Base-by-base conservation (phyloP, 768 basidiomycete species). In the Podaxis sp. region DNA sequence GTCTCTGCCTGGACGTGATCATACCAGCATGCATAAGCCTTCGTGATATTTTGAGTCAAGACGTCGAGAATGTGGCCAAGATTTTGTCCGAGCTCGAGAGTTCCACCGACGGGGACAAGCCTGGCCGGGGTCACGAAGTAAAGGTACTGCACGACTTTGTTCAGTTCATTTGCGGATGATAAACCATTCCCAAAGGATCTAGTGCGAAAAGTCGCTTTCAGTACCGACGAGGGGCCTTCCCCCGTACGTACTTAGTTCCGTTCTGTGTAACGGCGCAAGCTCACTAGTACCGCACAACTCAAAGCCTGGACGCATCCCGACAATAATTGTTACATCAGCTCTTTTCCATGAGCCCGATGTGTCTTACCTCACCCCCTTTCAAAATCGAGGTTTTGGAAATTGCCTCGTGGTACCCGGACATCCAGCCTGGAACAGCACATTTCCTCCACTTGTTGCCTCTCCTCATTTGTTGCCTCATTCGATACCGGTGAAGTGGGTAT, bases 351-450 rank as follows among this genome's bases (percentile, higher is more conserved):
- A 75, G 5, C 77, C 69, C 41, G 79, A 80, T 72, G 69, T 3
- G 76, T 33, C 80, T 1, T 80, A 75, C 64, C 80, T 76, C 63
- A 76, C 84, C 19, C 85, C 86, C 11, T 76, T 76, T 65, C 86
- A 88, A 70, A 80, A 87, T 67, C 73, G 79, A 13, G 81, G 78
- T 3, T 86, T 85, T 67, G 81, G 83, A 38, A 72, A 74, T 53
- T 75, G 74, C 33, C 79, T 86, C 24, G 78, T 80, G 1, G 80
- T 87, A 15, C 85, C 85, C 4, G 72, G 71, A 41, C 75, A 83
- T 65, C 75, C 78, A 2, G 74, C 73, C 25, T 77, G 80, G 63
- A 86, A 86, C 69, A 69, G 73, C 24, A 58, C 64, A 49, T 68
- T 71, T n/a, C 79, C 79, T 66, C 83, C 84, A 50, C 84, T 82